phyloP scores from a whole-genome alignment of 495 filamentous ascomycete genomes.

The Lophiotrema nucula region DNA sequence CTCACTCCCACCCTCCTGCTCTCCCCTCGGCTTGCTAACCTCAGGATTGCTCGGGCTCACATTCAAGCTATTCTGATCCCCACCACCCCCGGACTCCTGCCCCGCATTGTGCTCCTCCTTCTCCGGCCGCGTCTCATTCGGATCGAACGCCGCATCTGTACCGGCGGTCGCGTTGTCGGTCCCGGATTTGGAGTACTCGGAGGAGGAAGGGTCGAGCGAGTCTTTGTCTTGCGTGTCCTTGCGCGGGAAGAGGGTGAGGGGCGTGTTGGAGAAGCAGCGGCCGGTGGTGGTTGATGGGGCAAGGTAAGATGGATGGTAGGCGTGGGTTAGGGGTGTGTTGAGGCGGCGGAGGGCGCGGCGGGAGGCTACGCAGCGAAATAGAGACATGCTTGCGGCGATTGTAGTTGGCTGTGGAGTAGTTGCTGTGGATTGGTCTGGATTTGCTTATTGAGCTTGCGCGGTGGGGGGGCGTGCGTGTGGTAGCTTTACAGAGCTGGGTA shows the following conservation, averaged over 20 bases:
- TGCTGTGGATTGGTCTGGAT: background rate
- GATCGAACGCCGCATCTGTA: conserved; percentile 57
- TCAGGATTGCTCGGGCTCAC: conserved; percentile 62
- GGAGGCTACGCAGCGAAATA: background rate
- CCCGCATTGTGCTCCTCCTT: conserved; percentile 47
- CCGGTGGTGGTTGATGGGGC: background rate
- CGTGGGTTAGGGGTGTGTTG: background rate
- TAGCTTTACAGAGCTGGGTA: background rate
- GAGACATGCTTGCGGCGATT: background rate
- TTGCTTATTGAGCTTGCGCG: background rate
- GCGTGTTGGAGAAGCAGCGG: conserved; percentile 4
- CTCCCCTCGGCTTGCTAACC: conserved; percentile 50
- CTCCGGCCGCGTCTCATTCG: conserved; percentile 57
- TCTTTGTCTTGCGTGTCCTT: conserved; percentile 55
- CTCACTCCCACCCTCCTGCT: conserved; percentile 51
- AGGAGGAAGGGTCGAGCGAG: conserved; percentile 52
- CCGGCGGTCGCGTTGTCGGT: conserved; percentile 53
- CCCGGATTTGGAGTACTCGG: conserved; percentile 59
- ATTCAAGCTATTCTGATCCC: conserved; percentile 47
- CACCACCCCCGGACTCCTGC: conserved; percentile 36
- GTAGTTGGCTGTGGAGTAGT: background rate
- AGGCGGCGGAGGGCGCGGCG: conserved; percentile 1
- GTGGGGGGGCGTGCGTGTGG: background rate
- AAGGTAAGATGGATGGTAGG: background rate
- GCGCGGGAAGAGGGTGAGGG: conserved; percentile 18